Percentiles rank a stretch among this genome's conserved stretches.
These are phyloP conservation scores for Agroathelia rolfsii DNA, from an alignment of 1,284 basidiomycete species.

Conservation along the genomic window DNA sequence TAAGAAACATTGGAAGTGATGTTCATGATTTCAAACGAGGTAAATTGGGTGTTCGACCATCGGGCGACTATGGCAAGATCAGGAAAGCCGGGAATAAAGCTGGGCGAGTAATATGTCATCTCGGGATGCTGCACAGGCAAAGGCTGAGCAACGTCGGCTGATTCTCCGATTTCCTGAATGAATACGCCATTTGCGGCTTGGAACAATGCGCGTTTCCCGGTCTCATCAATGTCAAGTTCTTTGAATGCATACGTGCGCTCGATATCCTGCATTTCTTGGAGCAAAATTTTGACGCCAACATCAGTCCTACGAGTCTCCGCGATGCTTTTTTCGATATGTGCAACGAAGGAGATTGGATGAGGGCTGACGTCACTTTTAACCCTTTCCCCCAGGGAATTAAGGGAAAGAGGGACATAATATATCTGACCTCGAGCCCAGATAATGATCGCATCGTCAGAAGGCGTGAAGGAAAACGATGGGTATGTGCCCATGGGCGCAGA, in stretches of 20 bases:
- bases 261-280: slow-evolving; percentile 40
- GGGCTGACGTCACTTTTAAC: slow-evolving; percentile 30
- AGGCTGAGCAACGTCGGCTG: slow-evolving; percentile 16
- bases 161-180: slow-evolving; percentile 30
- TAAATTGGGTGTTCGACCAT: slow-evolving; percentile 57
- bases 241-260: slow-evolving; percentile 52
- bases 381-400: slow-evolving; percentile 40
- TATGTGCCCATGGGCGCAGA: slow-evolving; percentile 71
- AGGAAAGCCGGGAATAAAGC: slow-evolving; percentile 40
- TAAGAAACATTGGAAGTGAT: slow-evolving; percentile 32
- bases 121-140: slow-evolving; percentile 39
- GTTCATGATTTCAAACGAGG: slow-evolving; percentile 55
- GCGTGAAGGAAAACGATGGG: slow-evolving; percentile 60
- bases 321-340: slow-evolving; percentile 49
- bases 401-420: slow-evolving; percentile 43
- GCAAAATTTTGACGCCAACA: slow-evolving; percentile 35
- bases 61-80: slow-evolving; percentile 51
- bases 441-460: slow-evolving; percentile 49
- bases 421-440: slow-evolving; percentile 69
- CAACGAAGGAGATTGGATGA: slow-evolving; percentile 43
- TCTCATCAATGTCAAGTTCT: slow-evolving; percentile 43
- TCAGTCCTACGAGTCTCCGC: slow-evolving; percentile 45
- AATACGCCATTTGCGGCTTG: slow-evolving; percentile 45
- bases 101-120: slow-evolving; percentile 57
- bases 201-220: slow-evolving; percentile 42